Evolutionary conservation across 2,329 filamentous ascomycete genomes (phyloP).

Genomic region (Clonostachys rosea): DNA sequence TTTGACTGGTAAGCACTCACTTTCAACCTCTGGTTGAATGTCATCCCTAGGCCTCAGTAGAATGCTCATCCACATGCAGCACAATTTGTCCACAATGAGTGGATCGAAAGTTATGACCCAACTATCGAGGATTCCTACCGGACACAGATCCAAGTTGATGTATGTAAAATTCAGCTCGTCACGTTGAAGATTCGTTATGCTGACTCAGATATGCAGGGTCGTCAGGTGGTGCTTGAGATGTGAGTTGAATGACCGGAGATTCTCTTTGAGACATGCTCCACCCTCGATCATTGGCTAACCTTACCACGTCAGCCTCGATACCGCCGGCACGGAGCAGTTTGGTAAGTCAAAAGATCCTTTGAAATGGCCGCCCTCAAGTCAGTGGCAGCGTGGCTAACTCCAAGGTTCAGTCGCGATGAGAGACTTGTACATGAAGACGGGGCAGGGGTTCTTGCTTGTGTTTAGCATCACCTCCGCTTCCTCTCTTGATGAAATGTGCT

Average conservation of each 20-base stretch:
- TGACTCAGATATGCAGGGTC: slow-evolving; percentile 52
- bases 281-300: background rate
- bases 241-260: slow-evolving; percentile 33
- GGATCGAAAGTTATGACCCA: slow-evolving; percentile 84
- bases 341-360: slow-evolving; percentile 47
- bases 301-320: slow-evolving; percentile 64
- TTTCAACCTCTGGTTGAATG: background rate
- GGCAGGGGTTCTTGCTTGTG: slow-evolving; percentile 85
- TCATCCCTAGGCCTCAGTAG: background rate
- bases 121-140: slow-evolving; percentile 77
- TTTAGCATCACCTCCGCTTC: slow-evolving; percentile 86
- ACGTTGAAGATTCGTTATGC: slow-evolving; percentile 5
- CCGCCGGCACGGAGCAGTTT: slow-evolving; percentile 88
- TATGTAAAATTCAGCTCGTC: slow-evolving; percentile 40
- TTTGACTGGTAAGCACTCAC: slow-evolving; percentile 66
- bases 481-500: slow-evolving; percentile 76
- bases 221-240: slow-evolving; percentile 89
- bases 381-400: background rate
- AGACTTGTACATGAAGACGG: slow-evolving; percentile 90
- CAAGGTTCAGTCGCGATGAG: slow-evolving; percentile 52
- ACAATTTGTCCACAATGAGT: slow-evolving; percentile 91
- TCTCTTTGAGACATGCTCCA: background rate
- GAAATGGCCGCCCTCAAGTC: background rate
- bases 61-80: slow-evolving; percentile 40
- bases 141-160: slow-evolving; percentile 76